Percentiles rank a stretch among this genome's conserved stretches.
phyloP scores from a whole-genome alignment of 345 rosid species.

The Theobroma cacao region DNA sequence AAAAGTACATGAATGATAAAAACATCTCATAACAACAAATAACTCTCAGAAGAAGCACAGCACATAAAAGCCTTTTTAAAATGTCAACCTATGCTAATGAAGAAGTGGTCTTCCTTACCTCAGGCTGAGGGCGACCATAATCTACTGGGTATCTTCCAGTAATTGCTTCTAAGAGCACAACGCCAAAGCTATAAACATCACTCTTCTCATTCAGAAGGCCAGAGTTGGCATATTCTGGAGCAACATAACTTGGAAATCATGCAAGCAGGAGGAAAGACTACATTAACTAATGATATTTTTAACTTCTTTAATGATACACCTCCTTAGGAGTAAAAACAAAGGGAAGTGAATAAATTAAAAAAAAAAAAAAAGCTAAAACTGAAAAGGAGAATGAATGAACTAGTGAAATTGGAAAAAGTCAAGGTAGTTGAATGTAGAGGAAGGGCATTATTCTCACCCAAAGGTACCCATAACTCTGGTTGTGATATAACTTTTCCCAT shows the following conservation, averaged over 20 bases:
- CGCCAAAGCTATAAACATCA: slow-evolving; percentile 95
- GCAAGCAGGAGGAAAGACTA: slow-evolving; percentile 2
- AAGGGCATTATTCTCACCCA: slow-evolving; percentile 59
- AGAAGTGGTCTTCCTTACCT: slow-evolving; percentile 45
- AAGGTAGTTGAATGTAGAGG: slow-evolving; percentile 1
- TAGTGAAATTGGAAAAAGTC: neutral
- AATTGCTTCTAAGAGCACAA: slow-evolving; percentile 88
- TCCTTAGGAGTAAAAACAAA: slow-evolving; percentile 3
- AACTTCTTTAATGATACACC: slow-evolving; percentile 2
- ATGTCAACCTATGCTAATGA: slow-evolving; percentile 8
- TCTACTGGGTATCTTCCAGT: slow-evolving; percentile 99
- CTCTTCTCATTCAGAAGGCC: slow-evolving; percentile 93
- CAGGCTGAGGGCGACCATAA: slow-evolving; percentile 78
- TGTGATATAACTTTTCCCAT: slow-evolving; percentile 80
- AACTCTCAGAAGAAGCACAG: neutral
- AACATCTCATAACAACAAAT: neutral
- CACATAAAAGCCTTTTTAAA: neutral
- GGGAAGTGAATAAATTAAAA: too few species aligned
- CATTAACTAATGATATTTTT: neutral
- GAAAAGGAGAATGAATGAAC: neutral
- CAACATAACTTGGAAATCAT: slow-evolving; percentile 65
- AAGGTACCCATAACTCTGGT: slow-evolving; percentile 99
- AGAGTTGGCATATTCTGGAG: slow-evolving; percentile 95
- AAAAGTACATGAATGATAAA: slow-evolving; percentile 4
- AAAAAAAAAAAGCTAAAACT: neutral